phyloP scores from a whole-genome alignment of 176 grass and related monocot genomes.

The Themeda triandra region DNA sequence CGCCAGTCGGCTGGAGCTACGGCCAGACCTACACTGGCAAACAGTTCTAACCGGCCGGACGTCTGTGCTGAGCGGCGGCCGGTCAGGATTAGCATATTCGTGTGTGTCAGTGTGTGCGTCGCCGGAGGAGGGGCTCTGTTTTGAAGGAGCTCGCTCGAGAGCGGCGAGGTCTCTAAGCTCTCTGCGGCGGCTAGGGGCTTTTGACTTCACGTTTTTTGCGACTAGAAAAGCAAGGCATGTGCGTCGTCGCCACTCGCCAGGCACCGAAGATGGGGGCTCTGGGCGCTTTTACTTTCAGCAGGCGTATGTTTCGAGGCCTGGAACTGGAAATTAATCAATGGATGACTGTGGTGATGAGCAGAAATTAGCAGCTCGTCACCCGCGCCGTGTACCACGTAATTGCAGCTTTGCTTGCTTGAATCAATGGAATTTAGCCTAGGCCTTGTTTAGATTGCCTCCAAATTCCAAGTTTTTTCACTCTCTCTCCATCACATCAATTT shows the following conservation, averaged over 20 bases:
- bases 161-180: background rate
- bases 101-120: background rate
- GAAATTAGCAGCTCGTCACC: conserved; percentile 36
- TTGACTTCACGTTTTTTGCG: background rate
- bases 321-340: conserved; percentile 17
- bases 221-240: background rate
- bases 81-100: background rate
- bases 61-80: background rate
- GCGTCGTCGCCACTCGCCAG: background rate
- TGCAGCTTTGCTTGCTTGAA: conserved; percentile 22
- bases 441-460: too few species aligned
- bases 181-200: background rate
- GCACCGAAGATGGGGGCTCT: background rate
- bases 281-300: conserved; percentile 9
- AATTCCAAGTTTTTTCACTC: too few species aligned
- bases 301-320: too few species aligned
- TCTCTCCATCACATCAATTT: too few species aligned
- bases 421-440: background rate
- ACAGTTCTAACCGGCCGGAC: conserved; percentile 34
- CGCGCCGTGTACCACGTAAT: conserved; percentile 28
- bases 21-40: conserved; percentile 53
- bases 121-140: conserved; percentile 41
- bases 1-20: conserved; percentile 36
- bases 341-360: conserved; percentile 40
- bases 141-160: conserved; percentile 36